Evolutionary conservation across 495 filamentous ascomycete genomes (phyloP), one percentile per base, ranked within the genome.

Genomic region (Penicillium maclennaniae): DNA sequence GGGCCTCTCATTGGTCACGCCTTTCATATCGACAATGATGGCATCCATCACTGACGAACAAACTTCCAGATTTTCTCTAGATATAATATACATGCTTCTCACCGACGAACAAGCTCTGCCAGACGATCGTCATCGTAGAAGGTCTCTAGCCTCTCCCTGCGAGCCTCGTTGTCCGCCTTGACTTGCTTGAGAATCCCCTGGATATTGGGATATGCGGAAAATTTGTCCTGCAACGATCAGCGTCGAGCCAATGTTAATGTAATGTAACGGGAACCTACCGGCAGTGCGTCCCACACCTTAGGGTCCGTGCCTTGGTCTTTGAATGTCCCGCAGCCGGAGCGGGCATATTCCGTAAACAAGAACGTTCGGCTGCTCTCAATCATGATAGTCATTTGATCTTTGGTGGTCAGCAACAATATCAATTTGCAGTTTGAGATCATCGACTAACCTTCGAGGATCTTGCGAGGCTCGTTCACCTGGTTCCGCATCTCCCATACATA

Each of bases 341-440:
- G 63, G 2, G 67, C 71, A 51, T 75, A 75, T 43, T 75, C 69
- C 1, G 71, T 73, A 44, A 67, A 75, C 19, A 75, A 54, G 54
- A 73, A 75, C 10, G 65, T 60, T 23, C 71, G 69, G 45, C 69
- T 71, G 27, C 68, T 69, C 50, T 75, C 71, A 12, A 75, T 52
- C 71, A 75, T 75, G 53, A 73, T 68, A 15, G 60, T 64, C 62
- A 57, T 57, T 49, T 57, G 54, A 23, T 57, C 49, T 49, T 6
- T n/a, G 37, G 31, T 21, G 4, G 12, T 52, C 20, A 48, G 36
- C 27, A 36, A 0, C 19, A 7, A n/a, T 14, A 44, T 12, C 14
- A 5, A 25, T 9, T 14, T 20, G 7, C 9, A 19, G 5, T 16
- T 21, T 2, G 20, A 19, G 21, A 37, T 39, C 37, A 40, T 20